These are phyloP conservation scores for Podospora bellae-mahoneyi DNA, from an alignment of 495 filamentous ascomycete genomes.

Conservation along the genomic window DNA sequence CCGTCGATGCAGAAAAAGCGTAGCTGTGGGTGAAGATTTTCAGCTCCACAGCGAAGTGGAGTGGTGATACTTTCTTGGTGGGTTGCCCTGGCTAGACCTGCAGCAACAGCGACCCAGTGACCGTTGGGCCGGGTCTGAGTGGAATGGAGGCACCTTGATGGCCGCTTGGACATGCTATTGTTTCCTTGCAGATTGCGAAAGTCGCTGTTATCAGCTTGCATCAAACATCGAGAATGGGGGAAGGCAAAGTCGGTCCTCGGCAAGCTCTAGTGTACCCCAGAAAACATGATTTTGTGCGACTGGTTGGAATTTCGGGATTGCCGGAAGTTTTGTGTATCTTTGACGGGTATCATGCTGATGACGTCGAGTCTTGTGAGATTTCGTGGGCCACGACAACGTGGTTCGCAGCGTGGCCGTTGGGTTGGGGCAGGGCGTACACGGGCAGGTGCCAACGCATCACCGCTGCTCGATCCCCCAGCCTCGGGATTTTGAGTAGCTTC, in stretches of 20 bases:
- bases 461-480: background rate
- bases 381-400: background rate
- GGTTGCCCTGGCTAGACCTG: background rate
- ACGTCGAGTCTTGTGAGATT: background rate
- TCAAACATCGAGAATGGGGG: background rate
- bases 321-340: background rate
- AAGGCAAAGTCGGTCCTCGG: background rate
- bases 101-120: background rate
- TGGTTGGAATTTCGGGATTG: background rate
- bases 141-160: background rate
- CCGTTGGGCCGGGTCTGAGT: background rate
- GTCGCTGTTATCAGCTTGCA: background rate
- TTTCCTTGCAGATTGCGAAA: background rate
- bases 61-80: background rate
- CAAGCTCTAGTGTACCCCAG: background rate
- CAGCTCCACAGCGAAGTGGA: background rate
- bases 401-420: background rate
- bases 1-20: background rate
- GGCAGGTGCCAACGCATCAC: background rate
- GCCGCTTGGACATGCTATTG: background rate
- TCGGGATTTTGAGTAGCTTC: background rate
- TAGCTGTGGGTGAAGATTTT: background rate
- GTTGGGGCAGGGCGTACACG: background rate
- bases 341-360: background rate
- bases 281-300: background rate